Conservation (phyloP, 2,329 filamentous ascomycete genomes). For the Colletotrichum siamense region DNA sequence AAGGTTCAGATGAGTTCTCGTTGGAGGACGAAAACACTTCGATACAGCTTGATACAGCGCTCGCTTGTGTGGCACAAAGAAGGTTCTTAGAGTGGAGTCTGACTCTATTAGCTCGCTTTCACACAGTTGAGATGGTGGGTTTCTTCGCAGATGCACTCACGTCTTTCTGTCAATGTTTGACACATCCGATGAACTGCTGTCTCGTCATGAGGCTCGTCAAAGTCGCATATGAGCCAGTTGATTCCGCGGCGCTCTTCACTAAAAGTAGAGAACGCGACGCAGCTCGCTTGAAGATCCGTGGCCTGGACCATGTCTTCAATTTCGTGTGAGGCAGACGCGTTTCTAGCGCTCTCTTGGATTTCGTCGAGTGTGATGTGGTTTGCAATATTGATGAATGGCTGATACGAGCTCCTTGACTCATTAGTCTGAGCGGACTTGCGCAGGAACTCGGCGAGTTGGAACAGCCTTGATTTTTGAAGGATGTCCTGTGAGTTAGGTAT, state of each 20-base stretch:
- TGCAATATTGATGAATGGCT: background rate
- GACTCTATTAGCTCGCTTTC: background rate
- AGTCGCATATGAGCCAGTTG: slow-evolving; percentile 3
- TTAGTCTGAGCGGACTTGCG: fast-evolving
- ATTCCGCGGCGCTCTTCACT: background rate
- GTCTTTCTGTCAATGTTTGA: background rate
- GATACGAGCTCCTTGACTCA: background rate
- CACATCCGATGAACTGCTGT: background rate
- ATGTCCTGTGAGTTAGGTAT: background rate
- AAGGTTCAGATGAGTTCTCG: background rate
- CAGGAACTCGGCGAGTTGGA: background rate
- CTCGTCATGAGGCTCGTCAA: background rate
- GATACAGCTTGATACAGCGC: slow-evolving; percentile 54
- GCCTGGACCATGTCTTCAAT: background rate
- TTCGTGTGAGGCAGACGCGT: background rate
- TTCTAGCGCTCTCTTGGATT: background rate
- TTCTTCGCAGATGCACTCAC: background rate
- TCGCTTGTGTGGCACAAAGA: slow-evolving; percentile 52
- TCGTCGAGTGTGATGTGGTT: background rate
- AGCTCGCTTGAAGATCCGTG: background rate
- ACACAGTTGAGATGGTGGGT: background rate
- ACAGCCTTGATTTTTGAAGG: background rate
- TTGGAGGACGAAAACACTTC: slow-evolving; percentile 34
- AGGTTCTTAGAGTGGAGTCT: slow-evolving; percentile 52
- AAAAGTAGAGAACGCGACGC: background rate